These are phyloP conservation scores for Oryza brachyantha DNA, from an alignment of 176 grass and related monocot genomes.

Conservation along the genomic window DNA sequence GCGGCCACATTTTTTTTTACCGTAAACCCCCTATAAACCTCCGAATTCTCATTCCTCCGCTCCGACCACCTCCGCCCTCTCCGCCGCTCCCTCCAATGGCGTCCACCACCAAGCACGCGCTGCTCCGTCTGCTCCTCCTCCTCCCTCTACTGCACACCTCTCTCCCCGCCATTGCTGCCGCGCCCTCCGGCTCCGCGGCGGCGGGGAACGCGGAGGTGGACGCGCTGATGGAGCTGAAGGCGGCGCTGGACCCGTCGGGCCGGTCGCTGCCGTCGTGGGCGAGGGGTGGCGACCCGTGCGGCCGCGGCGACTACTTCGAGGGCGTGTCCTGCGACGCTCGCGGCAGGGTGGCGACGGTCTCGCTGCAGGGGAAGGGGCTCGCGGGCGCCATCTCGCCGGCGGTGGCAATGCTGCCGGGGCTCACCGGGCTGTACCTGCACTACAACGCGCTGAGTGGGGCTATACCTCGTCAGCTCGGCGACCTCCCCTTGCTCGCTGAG, in stretches of 20 bases:
- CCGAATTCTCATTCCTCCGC: constrained; percentile 9
- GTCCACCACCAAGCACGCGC: not conserved
- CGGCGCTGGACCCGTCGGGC: constrained; percentile 52
- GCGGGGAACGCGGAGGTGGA: constrained; percentile 36
- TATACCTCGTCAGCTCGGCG: constrained; percentile 54
- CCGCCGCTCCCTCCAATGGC: constrained; percentile 5
- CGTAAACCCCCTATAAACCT: constrained; percentile 40
- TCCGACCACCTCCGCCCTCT: not conserved
- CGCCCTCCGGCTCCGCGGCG: not conserved
- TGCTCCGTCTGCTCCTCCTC: constrained; percentile 20
- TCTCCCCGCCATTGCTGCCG: not conserved
- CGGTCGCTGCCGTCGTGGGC: constrained; percentile 55
- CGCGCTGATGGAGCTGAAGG: constrained; percentile 75
- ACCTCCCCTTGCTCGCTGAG: constrained; percentile 43
- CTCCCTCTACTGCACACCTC: not conserved
- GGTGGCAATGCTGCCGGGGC: constrained; percentile 47
- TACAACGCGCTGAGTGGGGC: constrained; percentile 58
- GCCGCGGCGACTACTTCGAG: constrained; percentile 70
- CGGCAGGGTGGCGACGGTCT: constrained; percentile 58
- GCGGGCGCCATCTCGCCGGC: constrained; percentile 52
- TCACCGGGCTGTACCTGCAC: constrained; percentile 70
- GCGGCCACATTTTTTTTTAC: constrained; percentile 19
- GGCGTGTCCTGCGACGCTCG: constrained; percentile 65
- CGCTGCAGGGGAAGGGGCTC: constrained; percentile 68
- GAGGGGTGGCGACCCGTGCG: constrained; percentile 58